Base-by-base conservation (phyloP, 345 rosid genomes). In the Ricinus communis region DNA sequence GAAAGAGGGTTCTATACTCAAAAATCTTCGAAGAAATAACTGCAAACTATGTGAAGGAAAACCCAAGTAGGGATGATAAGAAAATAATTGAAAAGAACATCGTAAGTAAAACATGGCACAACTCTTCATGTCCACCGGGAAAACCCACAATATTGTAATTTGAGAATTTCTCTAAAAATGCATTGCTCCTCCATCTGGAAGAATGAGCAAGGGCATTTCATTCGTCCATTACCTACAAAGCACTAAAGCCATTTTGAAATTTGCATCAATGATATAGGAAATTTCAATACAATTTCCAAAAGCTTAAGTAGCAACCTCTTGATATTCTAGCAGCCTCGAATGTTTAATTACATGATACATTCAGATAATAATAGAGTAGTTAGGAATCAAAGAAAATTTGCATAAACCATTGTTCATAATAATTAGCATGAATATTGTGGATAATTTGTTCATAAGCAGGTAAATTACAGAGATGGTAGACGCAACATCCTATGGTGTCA, bases 111-210 rank as follows among this genome's bases (percentile, higher is more conserved):
- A 76, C 68, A 78, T 22, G 64, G 82, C 76, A 67, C 79, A 75
- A 80, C 75, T 79, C 85, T 85, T 84, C 96, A 91, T 89, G 70
- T 73, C 76, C 70, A 24, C 66, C 52, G 59, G 58, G 52, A 68
- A 77, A 54, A 74, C 75, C 93, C 88, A 86, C 86, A 69, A 86
- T 45, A 71, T 75, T 36, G 67, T 63, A 62, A 31, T 43, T 59
- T 25, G 63, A 77, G 59, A 82, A 59, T n/a, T 51, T 52, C 33
- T 45, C 54, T 14, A 47, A 53, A 46, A 66, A 47, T 56, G 61
- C 57, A 54, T 50, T 24, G 71, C 40, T 59, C 49, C 69, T 79
- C 80, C 82, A 71, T 69, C 54, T 66, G 45, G 73, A 76, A 77
- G 77, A 77, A 71, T 55, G 28, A 66, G 16, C 19, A 64, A 71